Evolutionary conservation across 2,329 filamentous ascomycete genomes (phyloP).

Genomic region (Phyllachora maydis): DNA sequence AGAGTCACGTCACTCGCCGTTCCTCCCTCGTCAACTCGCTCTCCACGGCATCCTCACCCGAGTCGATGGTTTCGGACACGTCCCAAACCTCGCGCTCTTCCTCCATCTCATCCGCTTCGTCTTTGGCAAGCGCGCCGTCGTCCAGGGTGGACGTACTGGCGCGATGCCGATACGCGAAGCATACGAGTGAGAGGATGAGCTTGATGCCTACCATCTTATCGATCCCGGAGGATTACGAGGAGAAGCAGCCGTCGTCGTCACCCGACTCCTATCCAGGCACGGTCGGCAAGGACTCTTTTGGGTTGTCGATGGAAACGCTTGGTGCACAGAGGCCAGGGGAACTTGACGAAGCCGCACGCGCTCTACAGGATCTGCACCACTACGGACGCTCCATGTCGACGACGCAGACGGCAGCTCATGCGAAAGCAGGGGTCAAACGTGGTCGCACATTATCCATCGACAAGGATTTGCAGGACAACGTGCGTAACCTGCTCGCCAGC

Average conservation of each 20-base stretch:
- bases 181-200: constrained; percentile 32
- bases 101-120: constrained; percentile 42
- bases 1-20: constrained; percentile 28
- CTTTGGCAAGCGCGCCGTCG: constrained; percentile 36
- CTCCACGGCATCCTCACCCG: constrained; percentile 42
- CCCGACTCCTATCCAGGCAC: constrained; percentile 35
- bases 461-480: constrained; percentile 41
- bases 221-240: constrained; percentile 34
- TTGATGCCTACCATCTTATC: constrained; percentile 30
- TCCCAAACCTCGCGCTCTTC: constrained; percentile 42
- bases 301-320: constrained; percentile 25
- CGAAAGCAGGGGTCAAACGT: constrained; percentile 29
- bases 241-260: constrained; percentile 27
- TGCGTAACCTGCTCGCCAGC: constrained; percentile 36
- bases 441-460: constrained; percentile 38
- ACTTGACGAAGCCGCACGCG: constrained; percentile 33
- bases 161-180: constrained; percentile 41
- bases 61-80: constrained; percentile 45
- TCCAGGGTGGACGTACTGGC: constrained; percentile 37
- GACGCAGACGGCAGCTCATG: constrained; percentile 12
- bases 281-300: constrained; percentile 27
- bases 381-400: constrained; percentile 17
- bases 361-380: constrained; percentile 39
- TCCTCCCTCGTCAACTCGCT: constrained; percentile 42
- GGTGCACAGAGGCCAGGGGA: constrained; percentile 23